Evolutionary conservation across 129 eudicot species (phyloP).

Genomic region (Pseudognaphalium luteoalbum): DNA sequence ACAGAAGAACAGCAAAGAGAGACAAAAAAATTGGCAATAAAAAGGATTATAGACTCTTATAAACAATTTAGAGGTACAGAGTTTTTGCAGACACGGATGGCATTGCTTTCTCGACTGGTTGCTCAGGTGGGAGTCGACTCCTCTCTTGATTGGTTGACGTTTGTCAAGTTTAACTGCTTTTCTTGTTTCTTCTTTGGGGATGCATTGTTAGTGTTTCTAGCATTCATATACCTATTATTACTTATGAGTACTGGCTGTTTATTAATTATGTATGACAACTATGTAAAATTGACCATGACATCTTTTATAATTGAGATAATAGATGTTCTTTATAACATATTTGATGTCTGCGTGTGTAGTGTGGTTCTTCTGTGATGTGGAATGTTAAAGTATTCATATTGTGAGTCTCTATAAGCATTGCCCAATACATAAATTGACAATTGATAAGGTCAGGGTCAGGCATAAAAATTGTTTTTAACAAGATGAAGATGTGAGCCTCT

Average conservation of each 20-base stretch:
- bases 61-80: conserved; percentile 55
- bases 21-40: conserved; percentile 51
- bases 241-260: conserved; percentile 27
- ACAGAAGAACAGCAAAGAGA: conserved; percentile 56
- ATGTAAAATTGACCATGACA: conserved; percentile 38
- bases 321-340: conserved; percentile 12
- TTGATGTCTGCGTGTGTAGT: conserved; percentile 5
- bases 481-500: neutral
- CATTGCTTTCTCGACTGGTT: conserved; percentile 84
- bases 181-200: conserved; percentile 28
- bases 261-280: conserved; percentile 20
- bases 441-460: neutral
- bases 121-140: conserved; percentile 78
- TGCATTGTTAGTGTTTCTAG: conserved; percentile 27
- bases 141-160: conserved; percentile 40
- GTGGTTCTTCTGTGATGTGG: conserved; percentile 26
- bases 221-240: conserved; percentile 29
- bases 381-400: conserved; percentile 12
- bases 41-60: conserved; percentile 60
- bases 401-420: conserved; percentile 9
- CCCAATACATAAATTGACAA: neutral
- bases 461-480: neutral
- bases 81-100: conserved; percentile 60
- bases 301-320: conserved; percentile 21
- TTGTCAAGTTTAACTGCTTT: conserved; percentile 37